These are phyloP conservation scores for Xanthoconium stramineum DNA, from an alignment of 768 basidiomycete genomes.

Conservation along the genomic window DNA sequence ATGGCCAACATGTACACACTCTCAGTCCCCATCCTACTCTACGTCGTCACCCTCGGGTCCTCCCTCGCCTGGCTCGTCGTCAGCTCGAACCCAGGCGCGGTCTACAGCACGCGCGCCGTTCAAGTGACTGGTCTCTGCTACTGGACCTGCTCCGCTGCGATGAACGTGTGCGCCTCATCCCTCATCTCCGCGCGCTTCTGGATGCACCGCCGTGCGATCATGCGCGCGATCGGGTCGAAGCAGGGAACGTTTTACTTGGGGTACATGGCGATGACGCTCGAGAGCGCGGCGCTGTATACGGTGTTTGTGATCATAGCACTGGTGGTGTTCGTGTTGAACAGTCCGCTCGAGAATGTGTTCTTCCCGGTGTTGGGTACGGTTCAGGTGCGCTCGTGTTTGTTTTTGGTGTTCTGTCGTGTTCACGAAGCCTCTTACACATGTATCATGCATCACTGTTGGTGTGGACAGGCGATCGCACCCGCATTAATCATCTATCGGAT, in stretches of 20 bases:
- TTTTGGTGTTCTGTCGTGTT: too few species aligned
- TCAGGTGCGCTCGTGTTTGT: slow-evolving; percentile 8
- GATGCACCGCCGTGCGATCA: slow-evolving; percentile 17
- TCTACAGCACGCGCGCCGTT: slow-evolving; percentile 15
- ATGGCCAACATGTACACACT: slow-evolving; percentile 1
- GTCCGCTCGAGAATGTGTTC: slow-evolving; percentile 23
- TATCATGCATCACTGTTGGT: neutral
- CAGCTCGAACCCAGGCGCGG: slow-evolving; percentile 8
- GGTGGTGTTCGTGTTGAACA: slow-evolving; percentile 16
- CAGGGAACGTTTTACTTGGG: slow-evolving; percentile 20
- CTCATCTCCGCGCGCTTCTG: slow-evolving; percentile 16
- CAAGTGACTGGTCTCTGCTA: slow-evolving; percentile 13
- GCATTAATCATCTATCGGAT: slow-evolving; percentile 23
- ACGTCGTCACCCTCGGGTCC: slow-evolving; percentile 14
- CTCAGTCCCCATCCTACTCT: slow-evolving; percentile 3
- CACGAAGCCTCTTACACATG: too few species aligned
- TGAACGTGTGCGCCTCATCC: slow-evolving; percentile 14
- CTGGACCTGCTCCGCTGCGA: slow-evolving; percentile 15
- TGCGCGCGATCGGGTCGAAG: slow-evolving; percentile 2
- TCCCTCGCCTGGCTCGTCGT: slow-evolving; percentile 20
- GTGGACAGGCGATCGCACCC: slow-evolving; percentile 15
- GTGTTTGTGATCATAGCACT: slow-evolving; percentile 9
- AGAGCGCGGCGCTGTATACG: slow-evolving; percentile 22
- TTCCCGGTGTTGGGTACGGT: slow-evolving; percentile 21
- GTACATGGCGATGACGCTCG: slow-evolving; percentile 27